Base-by-base conservation (phyloP, 805 yeast species). In the Trichomonascus vanleenenianus region DNA sequence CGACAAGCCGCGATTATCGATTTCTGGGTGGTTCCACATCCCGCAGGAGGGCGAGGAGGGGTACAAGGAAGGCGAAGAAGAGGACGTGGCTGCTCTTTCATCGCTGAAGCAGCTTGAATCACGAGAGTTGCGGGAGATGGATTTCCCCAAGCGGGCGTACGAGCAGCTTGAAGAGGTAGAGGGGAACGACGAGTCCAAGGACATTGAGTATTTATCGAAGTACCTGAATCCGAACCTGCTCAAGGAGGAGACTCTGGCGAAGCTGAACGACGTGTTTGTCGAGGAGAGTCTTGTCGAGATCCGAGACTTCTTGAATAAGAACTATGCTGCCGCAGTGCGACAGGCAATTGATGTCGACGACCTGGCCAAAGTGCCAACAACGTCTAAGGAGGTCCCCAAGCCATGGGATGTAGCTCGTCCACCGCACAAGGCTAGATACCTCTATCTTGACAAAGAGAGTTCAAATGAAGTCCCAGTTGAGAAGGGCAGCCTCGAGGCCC, bases 11-110 rank as follows among this genome's bases (percentile, higher is more conserved):
- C 74, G 99, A 58, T 68, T 93, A 31, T 85, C 96, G 0, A 86
- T 93, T 49, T 96, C 93, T 58, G 99, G 99, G 1, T 94, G 99
- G 99, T 94, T 91, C 61, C 99, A 93, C 63, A 85, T 89, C 43
- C 99, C 99, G 2, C 97, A 93, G 61, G 68, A 68, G 9, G 97
- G 95, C 8, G 99, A 93, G 64, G 79, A 76, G 30, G 97, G 97
- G 0, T 91, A 64, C 58, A 74, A 79, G 15, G 78, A 77, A 32
- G 95, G 94, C 4, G 96, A 87, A 59, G 88, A 86, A 61, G 91
- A 82, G 57, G 76, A 70, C 32, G 79, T 85, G 1, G 88, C 82
- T 54, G 82, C 84, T 0, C 72, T 73, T 56, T 78, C 87, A 37
- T 85, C 96, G 0, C 72, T 88, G 50, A 87, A 84, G 58, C 91